phyloP scores from a whole-genome alignment of 2,329 filamentous ascomycete genomes.

The Xylariaceae sp. region DNA sequence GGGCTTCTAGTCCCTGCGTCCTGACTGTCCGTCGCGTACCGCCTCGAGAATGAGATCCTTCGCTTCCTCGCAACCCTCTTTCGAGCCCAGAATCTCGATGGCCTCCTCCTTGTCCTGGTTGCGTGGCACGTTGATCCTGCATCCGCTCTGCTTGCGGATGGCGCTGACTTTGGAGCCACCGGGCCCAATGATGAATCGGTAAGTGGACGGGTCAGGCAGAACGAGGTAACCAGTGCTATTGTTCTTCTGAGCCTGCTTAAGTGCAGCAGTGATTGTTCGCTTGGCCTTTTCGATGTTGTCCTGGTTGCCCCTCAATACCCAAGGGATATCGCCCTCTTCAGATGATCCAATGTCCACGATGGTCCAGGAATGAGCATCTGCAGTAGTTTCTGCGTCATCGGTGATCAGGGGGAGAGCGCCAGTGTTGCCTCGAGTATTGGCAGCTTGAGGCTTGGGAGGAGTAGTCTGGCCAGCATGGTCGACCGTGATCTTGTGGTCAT shows the following conservation, averaged over 20 bases:
- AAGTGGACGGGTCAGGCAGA: conserved; percentile 82
- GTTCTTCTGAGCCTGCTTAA: conserved; percentile 67
- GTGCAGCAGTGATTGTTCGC: conserved; percentile 65
- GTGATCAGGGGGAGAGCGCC: conserved; percentile 83
- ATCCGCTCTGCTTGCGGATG: conserved; percentile 88
- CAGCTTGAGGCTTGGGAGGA: conserved; percentile 62
- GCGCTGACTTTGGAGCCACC: conserved; percentile 88
- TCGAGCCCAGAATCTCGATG: conserved; percentile 81
- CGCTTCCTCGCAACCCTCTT: conserved; percentile 79
- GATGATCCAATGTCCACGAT: conserved; percentile 60
- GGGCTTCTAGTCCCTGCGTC: conserved; percentile 29
- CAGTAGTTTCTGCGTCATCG: conserved; percentile 65
- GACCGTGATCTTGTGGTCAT: conserved; percentile 82
- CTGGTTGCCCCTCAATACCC: conserved; percentile 76
- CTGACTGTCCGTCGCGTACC: conserved; percentile 57
- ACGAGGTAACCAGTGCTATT: conserved; percentile 80
- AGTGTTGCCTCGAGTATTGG: conserved; percentile 53
- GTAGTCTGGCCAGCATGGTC: conserved; percentile 81
- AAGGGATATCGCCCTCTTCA: conserved; percentile 75
- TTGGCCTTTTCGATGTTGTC: conserved; percentile 82
- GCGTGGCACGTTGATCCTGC: conserved; percentile 88
- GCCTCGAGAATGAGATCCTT: conserved; percentile 85
- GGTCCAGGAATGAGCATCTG: conserved; percentile 78
- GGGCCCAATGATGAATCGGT: conserved; percentile 85
- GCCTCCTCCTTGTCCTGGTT: conserved; percentile 73